Percentiles rank a stretch among this genome's conserved stretches.
Evolutionary conservation across 164 flowering plant genomes (phyloP).

Genomic region (Vitis rotundifolia): DNA sequence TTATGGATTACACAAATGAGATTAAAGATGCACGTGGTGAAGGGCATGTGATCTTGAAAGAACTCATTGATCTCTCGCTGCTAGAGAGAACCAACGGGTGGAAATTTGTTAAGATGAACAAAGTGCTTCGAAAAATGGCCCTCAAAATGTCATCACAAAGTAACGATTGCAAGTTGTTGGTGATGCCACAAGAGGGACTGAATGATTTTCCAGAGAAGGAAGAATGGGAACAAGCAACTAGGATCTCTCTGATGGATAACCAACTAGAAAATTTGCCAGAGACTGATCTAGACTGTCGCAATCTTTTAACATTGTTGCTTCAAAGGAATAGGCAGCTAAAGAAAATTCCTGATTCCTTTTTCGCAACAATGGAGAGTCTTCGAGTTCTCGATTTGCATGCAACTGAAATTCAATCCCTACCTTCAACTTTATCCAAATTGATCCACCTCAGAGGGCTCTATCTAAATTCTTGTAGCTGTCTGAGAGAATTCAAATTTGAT

Average conservation of each 20-base stretch:
- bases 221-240: slow-evolving; percentile 12
- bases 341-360: slow-evolving; percentile 20
- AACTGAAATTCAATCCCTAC: slow-evolving; percentile 19
- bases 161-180: neutral
- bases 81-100: slow-evolving; percentile 10
- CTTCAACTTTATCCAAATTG: slow-evolving; percentile 19
- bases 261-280: slow-evolving; percentile 14
- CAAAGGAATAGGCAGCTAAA: slow-evolving; percentile 9
- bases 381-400: slow-evolving; percentile 21
- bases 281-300: slow-evolving; percentile 9
- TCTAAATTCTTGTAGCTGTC: slow-evolving; percentile 10
- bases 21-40: slow-evolving; percentile 1
- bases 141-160: slow-evolving; percentile 5
- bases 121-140: slow-evolving; percentile 19
- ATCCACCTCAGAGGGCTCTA: slow-evolving; percentile 21
- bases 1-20: neutral
- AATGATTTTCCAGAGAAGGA: neutral
- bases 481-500: neutral
- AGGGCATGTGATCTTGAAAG: slow-evolving; percentile 13
- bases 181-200: slow-evolving; percentile 10
- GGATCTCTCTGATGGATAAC: slow-evolving; percentile 23
- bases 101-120: slow-evolving; percentile 21
- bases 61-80: slow-evolving; percentile 15
- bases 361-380: slow-evolving; percentile 18
- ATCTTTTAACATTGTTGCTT: slow-evolving; percentile 23